Evolutionary conservation across 306 rosid genomes (phyloP).

Genomic region (Trifolium subterraneum): DNA sequence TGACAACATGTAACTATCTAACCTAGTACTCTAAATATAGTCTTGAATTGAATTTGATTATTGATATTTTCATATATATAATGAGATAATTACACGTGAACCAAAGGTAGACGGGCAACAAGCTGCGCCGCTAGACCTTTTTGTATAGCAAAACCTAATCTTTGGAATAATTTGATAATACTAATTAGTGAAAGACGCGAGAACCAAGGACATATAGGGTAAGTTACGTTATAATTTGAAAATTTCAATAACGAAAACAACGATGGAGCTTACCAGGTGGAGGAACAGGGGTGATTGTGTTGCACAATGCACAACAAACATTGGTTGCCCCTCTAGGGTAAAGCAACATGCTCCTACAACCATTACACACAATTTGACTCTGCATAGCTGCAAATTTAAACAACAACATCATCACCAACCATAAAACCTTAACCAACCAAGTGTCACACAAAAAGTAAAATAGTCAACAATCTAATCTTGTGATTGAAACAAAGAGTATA

Average conservation of each 20-base stretch:
- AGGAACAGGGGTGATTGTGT: constrained; percentile 79
- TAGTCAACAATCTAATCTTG: constrained; percentile 8
- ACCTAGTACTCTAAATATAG: background rate
- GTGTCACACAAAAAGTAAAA: background rate
- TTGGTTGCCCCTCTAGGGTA: constrained; percentile 95
- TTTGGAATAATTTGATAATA: constrained; percentile 9
- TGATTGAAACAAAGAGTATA: constrained; percentile 5
- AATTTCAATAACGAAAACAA: constrained; percentile 2
- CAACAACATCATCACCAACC: constrained; percentile 21
- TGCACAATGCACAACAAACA: constrained; percentile 96
- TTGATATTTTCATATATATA: no score
- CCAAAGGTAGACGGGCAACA: no score
- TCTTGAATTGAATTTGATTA: no score
- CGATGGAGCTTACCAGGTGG: constrained; percentile 67
- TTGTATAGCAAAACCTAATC: no score
- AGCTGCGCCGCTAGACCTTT: no score
- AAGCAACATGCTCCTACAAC: constrained; percentile 89
- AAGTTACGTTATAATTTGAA: background rate
- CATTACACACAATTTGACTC: constrained; percentile 93
- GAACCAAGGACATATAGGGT: background rate
- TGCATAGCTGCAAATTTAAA: constrained; percentile 81
- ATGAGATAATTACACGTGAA: no score
- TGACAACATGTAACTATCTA: constrained; percentile 6
- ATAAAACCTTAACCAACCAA: constrained; percentile 17
- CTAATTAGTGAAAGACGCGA: background rate